Base-by-base conservation (phyloP, 805 yeast genomes). In the Lachancea kluyveri region DNA sequence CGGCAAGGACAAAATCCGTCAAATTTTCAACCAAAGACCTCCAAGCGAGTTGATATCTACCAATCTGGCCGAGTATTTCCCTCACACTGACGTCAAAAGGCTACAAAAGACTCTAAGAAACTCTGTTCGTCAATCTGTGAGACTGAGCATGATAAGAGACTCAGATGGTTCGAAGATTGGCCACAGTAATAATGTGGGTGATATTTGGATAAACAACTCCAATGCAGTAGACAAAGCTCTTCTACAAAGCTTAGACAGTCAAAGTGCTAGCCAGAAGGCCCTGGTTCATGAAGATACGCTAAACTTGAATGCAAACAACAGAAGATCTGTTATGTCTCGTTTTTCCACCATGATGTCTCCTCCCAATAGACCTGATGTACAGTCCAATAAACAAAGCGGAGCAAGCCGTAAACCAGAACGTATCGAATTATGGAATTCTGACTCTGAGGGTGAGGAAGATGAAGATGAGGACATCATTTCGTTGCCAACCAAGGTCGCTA, bases 21-120 rank as follows among this genome's bases (percentile, higher is more conserved):
- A 60, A 28, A 53, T 83, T 37, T 79, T 79, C 56, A 94, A 94
- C 15, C 95, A 85, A 55, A 68, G 98, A 49, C 98, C 98, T 5
- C 88, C 97, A 1, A 79, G 92, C 38, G 94, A 86, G 51, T 70
- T 88, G 45, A 92, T 90, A 39, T 84, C 96, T 2, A 77, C 88
- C 2, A 86, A 90, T 50, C 63, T 90, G 42, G 79, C 87, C 2
- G 95, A 88, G 41, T 90, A 84, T 55, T 92, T 92, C 66, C 98
- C 98, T 0, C 80, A 78, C 23, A 78, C 94, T 0, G 78, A 74
- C 15, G 72, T 76, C 31, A 67, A 70, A 26, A 79, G 79, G 36
- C 67, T 92, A 40, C 81, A 81, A 39, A 77, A 79, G 35, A 88
- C 95, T 2, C 72, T 88, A 26, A 64, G 94, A 13, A 87, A 85